Evolutionary conservation across 176 grass and related monocot species (phyloP).

Genomic region (Leersia perrieri): DNA sequence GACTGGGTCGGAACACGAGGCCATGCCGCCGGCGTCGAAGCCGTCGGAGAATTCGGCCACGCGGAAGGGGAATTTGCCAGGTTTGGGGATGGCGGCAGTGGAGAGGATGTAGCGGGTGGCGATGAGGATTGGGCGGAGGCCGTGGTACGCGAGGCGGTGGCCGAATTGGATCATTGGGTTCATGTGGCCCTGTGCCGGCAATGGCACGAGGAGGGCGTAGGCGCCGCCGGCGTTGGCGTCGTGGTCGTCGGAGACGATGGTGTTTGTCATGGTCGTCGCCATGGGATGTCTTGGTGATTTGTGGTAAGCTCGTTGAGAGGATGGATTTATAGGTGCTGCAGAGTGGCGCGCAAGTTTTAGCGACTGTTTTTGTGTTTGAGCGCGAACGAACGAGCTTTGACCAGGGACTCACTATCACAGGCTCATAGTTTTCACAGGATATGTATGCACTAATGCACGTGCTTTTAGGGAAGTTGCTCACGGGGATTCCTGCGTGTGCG

Average conservation of each 20-base stretch:
- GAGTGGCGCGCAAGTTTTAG: constrained; percentile 3
- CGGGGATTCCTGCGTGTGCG: no score
- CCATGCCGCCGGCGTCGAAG: constrained; percentile 16
- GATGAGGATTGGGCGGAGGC: constrained; percentile 18
- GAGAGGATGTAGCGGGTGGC: constrained; percentile 6
- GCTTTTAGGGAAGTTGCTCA: no score
- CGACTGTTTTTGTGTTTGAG: background rate
- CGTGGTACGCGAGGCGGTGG: constrained; percentile 18
- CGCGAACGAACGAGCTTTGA: no score
- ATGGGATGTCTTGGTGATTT: background rate
- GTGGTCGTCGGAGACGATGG: no score
- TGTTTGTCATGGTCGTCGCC: background rate
- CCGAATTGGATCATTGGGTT: constrained; percentile 40
- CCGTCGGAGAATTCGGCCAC: constrained; percentile 41
- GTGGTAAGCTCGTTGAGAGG: no score
- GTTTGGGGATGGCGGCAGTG: background rate
- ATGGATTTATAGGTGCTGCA: background rate
- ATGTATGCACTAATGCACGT: no score
- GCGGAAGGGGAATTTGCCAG: constrained; percentile 5
- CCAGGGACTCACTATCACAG: no score
- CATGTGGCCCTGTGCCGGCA: constrained; percentile 23
- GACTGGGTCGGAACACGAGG: background rate
- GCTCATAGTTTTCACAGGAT: no score
- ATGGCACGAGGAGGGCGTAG: constrained; percentile 10
- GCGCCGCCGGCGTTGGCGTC: background rate